phyloP scores from a whole-genome alignment of 306 rosid genomes.

The Elaeagnus macrophylla region DNA sequence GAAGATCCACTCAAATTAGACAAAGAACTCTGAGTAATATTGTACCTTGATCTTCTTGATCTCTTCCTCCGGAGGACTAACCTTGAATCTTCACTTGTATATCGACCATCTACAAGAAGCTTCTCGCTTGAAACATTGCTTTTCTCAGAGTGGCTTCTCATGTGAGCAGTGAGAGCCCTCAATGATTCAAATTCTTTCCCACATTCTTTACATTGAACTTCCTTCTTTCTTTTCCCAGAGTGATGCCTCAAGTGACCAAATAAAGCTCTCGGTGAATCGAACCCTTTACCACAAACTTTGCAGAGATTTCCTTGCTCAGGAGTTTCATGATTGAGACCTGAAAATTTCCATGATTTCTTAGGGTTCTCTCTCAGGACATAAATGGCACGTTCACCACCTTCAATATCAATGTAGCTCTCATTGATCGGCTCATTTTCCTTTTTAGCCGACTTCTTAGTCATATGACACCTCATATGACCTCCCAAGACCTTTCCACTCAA shows the following conservation, averaged over 20 bases:
- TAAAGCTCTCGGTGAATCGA: conserved; percentile 27
- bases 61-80: conserved; percentile 31
- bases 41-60: conserved; percentile 34
- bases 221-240: conserved; percentile 24
- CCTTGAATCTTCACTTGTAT: conserved; percentile 14
- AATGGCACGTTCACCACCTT: conserved; percentile 10
- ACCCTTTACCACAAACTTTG: conserved; percentile 32
- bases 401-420: background rate
- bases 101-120: conserved; percentile 8
- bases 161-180: conserved; percentile 21
- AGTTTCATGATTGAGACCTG: conserved; percentile 11
- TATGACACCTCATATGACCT: conserved; percentile 47
- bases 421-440: conserved; percentile 5
- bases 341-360: conserved; percentile 32
- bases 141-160: conserved; percentile 12
- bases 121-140: conserved; percentile 2
- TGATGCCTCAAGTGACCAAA: conserved; percentile 54
- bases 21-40: conserved; percentile 13
- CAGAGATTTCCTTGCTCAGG: conserved; percentile 21
- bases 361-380: conserved; percentile 41
- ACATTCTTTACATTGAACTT: conserved; percentile 24
- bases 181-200: conserved; percentile 27
- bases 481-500: conserved; percentile 38
- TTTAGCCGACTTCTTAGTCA: conserved; percentile 18
- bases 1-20: conserved; percentile 17